These are phyloP conservation scores for Jasminum sambac DNA, from an alignment of 257 asterid species.

Conservation along the genomic window DNA sequence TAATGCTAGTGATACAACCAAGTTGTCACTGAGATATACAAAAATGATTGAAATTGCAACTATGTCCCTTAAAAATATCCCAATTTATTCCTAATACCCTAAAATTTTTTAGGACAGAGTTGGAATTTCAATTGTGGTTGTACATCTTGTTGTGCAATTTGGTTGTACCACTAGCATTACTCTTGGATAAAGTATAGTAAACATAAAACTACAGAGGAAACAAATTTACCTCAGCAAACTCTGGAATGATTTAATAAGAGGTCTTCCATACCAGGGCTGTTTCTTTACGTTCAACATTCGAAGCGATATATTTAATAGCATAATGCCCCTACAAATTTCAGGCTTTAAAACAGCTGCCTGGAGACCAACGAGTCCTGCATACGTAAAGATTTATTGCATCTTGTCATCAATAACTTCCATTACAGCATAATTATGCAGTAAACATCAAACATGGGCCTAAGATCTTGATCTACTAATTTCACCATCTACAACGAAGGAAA, in stretches of 20 bases:
- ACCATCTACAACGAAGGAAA: not conserved
- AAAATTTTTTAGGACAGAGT: too few relatives aligned
- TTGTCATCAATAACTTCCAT: not conserved
- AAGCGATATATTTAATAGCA: constrained; percentile 82
- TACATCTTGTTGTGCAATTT: too few relatives aligned
- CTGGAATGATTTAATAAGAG: constrained; percentile 82
- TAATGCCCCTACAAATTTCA: constrained; percentile 67
- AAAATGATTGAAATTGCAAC: too few relatives aligned
- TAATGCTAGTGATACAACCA: too few relatives aligned
- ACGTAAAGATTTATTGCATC: constrained; percentile 3
- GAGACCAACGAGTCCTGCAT: constrained; percentile 88
- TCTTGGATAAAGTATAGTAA: constrained; percentile 1
- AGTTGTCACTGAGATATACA: too few relatives aligned
- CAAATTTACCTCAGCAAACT: constrained; percentile 61
- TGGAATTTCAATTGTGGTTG: too few relatives aligned
- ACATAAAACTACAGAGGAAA: not conserved
- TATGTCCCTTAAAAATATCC: too few relatives aligned
- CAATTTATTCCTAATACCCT: too few relatives aligned
- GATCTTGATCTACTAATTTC: not conserved
- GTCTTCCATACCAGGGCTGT: constrained; percentile 89
- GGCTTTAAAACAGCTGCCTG: constrained; percentile 86
- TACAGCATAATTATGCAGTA: not conserved
- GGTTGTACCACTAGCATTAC: too few relatives aligned
- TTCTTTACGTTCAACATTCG: constrained; percentile 90
- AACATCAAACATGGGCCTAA: not conserved